Conservation (phyloP, 2,329 filamentous ascomycete genomes). For the Drechslera avenae region DNA sequence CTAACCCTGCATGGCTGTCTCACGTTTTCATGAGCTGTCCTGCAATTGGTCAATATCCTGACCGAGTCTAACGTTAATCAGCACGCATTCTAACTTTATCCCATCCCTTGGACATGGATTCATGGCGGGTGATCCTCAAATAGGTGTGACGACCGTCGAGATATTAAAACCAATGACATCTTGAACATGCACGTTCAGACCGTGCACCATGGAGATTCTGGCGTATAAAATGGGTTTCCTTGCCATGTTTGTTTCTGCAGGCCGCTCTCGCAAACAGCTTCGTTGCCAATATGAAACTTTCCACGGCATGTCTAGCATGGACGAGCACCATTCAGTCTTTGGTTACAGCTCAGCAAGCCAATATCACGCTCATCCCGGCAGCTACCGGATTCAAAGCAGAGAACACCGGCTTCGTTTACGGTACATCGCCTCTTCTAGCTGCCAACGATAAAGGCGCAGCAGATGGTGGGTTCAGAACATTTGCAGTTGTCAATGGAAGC, state of each 20-base stretch:
- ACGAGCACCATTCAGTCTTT: conserved; percentile 3
- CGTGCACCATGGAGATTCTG: background rate
- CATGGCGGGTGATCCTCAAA: background rate
- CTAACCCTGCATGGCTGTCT: conserved; percentile 12
- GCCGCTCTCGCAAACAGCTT: background rate
- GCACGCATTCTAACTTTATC: conserved; percentile 15
- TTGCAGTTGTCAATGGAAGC: conserved; percentile 14
- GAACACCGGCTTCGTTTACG: conserved; percentile 36
- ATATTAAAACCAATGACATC: background rate
- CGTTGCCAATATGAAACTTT: conserved; percentile 1
- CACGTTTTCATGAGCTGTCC: conserved; percentile 22
- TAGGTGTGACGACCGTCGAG: background rate
- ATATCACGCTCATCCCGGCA: conserved; percentile 27
- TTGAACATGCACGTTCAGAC: background rate
- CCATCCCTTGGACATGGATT: background rate
- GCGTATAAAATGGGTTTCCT: conserved; percentile 1
- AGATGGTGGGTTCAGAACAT: conserved; percentile 34
- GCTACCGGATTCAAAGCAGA: conserved; percentile 36
- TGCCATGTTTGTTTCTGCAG: background rate
- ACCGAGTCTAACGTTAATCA: conserved; percentile 14
- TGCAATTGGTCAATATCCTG: conserved; percentile 16
- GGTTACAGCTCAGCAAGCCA: conserved; percentile 22
- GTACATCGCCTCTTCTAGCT: conserved; percentile 24
- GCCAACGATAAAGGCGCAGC: conserved; percentile 38
- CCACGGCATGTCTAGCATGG: conserved; percentile 11